Conservation (phyloP, 1,139 yeast genomes). For the Hanseniaspora uvarum region DNA sequence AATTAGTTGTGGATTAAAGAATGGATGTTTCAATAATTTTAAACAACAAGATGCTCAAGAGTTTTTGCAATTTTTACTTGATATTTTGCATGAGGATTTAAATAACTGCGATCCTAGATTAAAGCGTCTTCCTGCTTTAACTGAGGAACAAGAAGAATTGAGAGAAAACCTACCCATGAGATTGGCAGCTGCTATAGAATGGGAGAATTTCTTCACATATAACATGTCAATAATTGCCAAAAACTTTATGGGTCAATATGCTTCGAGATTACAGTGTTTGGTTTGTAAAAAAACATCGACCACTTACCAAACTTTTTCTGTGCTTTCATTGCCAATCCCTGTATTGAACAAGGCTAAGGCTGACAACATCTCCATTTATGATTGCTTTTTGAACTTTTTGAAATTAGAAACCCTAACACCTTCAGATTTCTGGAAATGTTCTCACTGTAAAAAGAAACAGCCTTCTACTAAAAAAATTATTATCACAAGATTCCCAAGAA, state of each 20-base stretch:
- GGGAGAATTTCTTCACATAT: conserved; percentile 82
- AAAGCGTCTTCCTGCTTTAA: conserved; percentile 34
- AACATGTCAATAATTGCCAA: conserved; percentile 81
- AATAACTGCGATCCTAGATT: conserved; percentile 51
- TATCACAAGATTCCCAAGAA: conserved; percentile 62
- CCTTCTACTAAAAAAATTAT: conserved; percentile 58
- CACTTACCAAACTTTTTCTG: conserved; percentile 73
- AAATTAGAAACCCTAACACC: conserved; percentile 61
- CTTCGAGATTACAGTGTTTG: conserved; percentile 67
- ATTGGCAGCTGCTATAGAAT: conserved; percentile 81
- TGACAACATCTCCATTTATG: conserved; percentile 35
- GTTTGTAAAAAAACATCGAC: conserved; percentile 74
- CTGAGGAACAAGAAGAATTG: conserved; percentile 62
- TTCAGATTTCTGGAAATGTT: conserved; percentile 84
- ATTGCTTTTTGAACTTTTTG: conserved; percentile 63
- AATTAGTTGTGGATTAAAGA: conserved; percentile 53
- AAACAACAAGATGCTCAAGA: conserved; percentile 95
- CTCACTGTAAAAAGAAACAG: conserved; percentile 59
- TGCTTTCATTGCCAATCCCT: conserved; percentile 67
- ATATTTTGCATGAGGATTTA: conserved; percentile 80
- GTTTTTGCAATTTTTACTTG: conserved; percentile 71
- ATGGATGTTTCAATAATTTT: conserved; percentile 60
- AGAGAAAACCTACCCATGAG: conserved; percentile 71
- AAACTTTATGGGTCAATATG: conserved; percentile 81
- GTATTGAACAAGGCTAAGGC: conserved; percentile 20